These are phyloP conservation scores for Udeniomyces megalosporus DNA, from an alignment of 768 basidiomycete species.

Conservation along the genomic window DNA sequence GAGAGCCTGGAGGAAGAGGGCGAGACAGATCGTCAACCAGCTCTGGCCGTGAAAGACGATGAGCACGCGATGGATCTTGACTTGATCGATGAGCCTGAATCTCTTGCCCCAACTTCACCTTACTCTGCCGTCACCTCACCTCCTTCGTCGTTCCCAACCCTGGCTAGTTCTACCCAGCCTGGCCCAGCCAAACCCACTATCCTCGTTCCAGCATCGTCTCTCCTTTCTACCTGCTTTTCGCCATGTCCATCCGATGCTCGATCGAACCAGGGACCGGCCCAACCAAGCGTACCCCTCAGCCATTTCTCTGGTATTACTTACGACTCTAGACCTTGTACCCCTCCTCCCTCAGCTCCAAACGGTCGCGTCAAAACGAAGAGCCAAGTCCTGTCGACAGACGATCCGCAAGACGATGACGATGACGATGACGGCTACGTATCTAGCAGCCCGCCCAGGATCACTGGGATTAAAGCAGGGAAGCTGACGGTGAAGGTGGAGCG, in stretches of 20 bases:
- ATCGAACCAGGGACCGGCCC: background rate
- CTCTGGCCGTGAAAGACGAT: background rate
- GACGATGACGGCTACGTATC: constrained; percentile 13
- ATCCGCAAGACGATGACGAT: background rate
- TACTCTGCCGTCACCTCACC: too few relatives aligned
- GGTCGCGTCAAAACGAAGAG: background rate
- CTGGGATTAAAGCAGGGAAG: background rate
- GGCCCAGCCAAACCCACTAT: too few relatives aligned
- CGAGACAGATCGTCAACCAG: background rate
- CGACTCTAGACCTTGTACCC: background rate
- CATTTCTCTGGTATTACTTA: background rate
- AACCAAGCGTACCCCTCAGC: background rate
- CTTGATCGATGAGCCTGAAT: too few relatives aligned
- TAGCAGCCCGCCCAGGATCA: background rate
- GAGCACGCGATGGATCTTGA: background rate
- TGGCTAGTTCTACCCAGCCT: too few relatives aligned
- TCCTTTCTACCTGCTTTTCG: too few relatives aligned
- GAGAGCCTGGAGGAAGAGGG: background rate
- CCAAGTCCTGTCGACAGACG: background rate
- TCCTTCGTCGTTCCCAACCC: too few relatives aligned
- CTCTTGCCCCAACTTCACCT: too few relatives aligned
- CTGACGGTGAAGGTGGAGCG: too few relatives aligned
- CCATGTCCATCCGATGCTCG: background rate
- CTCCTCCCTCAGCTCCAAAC: background rate
- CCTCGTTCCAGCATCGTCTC: too few relatives aligned